Evolutionary conservation across 2,329 filamentous ascomycete genomes (phyloP).

Genomic region (Penicillium sumatraense): DNA sequence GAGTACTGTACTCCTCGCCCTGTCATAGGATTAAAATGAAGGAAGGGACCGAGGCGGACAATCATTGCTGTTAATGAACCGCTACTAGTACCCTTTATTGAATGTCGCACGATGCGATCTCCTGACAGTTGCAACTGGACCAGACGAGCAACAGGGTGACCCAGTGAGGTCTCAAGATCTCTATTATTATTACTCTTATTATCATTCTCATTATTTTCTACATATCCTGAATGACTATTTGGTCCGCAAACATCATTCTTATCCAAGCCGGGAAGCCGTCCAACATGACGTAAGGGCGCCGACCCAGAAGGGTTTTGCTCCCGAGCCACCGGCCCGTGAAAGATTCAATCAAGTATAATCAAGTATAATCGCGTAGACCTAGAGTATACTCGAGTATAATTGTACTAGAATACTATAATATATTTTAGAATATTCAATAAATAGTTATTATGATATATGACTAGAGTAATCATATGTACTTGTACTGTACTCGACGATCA

Average conservation of each 20-base stretch:
- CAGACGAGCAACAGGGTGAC: neutral
- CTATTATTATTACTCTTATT: too few relatives aligned
- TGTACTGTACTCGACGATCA: neutral
- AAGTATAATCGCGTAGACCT: too few relatives aligned
- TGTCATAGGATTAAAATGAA: neutral
- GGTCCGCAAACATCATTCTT: constrained; percentile 22
- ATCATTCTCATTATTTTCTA: too few relatives aligned
- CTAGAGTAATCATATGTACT: too few relatives aligned
- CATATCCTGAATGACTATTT: too few relatives aligned
- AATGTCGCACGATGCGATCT: neutral
- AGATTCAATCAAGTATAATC: too few relatives aligned
- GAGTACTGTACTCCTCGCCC: neutral
- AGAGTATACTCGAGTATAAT: too few relatives aligned
- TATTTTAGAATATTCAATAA: too few relatives aligned
- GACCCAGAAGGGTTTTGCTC: constrained; percentile 18
- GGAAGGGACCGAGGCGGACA: constrained; percentile 2
- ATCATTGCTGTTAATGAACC: neutral
- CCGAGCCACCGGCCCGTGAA: constrained; percentile 29
- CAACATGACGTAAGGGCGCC: constrained; percentile 30
- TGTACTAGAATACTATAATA: too few relatives aligned
- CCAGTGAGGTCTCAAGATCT: neutral
- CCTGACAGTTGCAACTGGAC: neutral
- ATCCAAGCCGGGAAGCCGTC: constrained; percentile 27
- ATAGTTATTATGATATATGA: too few relatives aligned
- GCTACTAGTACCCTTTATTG: neutral